A percentile compares a stretch with the other conserved stretches of the same genome.
Conservation (phyloP, 305 asterid genomes). For the Fraxinus paxiana region DNA sequence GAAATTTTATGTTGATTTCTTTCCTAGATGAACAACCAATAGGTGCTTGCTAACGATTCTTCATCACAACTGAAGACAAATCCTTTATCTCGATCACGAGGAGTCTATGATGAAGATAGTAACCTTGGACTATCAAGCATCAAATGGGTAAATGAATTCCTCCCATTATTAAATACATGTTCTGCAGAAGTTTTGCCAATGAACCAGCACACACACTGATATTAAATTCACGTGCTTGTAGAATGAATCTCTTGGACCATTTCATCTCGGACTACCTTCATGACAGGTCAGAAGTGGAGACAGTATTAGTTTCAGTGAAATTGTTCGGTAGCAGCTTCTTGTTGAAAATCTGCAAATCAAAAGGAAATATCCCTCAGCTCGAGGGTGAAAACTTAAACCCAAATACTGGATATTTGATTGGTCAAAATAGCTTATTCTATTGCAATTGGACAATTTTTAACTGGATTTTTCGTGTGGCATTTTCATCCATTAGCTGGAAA, state of each 20-base stretch:
- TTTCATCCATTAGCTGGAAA: not conserved
- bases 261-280: constrained; percentile 25
- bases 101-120: constrained; percentile 20
- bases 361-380: constrained; percentile 18
- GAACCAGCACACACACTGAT: constrained; percentile 9
- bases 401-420: not conserved
- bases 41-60: constrained; percentile 24
- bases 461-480: not conserved
- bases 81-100: constrained; percentile 21
- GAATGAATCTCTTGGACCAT: constrained; percentile 37
- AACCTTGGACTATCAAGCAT: constrained; percentile 31
- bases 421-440: not conserved
- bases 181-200: not conserved
- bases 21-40: constrained; percentile 25
- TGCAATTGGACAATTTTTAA: not conserved
- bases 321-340: constrained; percentile 13
- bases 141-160: constrained; percentile 31
- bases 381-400: constrained; percentile 12
- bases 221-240: constrained; percentile 10
- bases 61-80: constrained; percentile 29
- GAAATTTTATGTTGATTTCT: not conserved
- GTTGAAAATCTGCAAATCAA: not conserved
- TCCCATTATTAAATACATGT: constrained; percentile 12
- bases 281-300: constrained; percentile 25
- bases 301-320: constrained; percentile 20